Evolutionary conservation across 495 filamentous ascomycete species (phyloP).

Genomic region (Aspergillus steynii): DNA sequence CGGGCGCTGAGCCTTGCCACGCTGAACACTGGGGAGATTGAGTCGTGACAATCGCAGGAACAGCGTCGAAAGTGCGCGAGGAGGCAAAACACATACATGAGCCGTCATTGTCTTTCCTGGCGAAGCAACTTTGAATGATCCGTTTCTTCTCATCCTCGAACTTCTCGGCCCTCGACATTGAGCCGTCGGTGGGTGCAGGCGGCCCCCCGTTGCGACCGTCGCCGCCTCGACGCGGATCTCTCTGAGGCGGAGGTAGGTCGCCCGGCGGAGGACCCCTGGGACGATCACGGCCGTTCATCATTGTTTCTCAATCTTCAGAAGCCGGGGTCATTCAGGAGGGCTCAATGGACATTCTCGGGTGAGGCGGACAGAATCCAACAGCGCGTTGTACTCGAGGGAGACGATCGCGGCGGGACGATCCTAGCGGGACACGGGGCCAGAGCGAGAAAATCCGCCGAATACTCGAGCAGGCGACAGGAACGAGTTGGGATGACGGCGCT

Average conservation of each 20-base stretch:
- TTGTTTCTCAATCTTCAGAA: slow-evolving; percentile 23
- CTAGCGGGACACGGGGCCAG: neutral
- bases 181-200: slow-evolving; percentile 27
- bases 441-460: neutral
- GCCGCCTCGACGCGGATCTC: slow-evolving; percentile 34
- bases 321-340: slow-evolving; percentile 32
- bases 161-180: slow-evolving; percentile 72
- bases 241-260: slow-evolving; percentile 28
- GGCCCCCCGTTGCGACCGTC: slow-evolving; percentile 34
- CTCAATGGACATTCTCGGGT: slow-evolving; percentile 43
- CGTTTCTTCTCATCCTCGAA: slow-evolving; percentile 96
- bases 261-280: slow-evolving; percentile 28
- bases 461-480: neutral
- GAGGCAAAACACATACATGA: slow-evolving; percentile 56
- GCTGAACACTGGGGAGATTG: neutral
- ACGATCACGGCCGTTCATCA: slow-evolving; percentile 42
- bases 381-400: slow-evolving; percentile 19
- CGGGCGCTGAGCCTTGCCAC: neutral
- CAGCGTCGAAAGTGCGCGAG: neutral
- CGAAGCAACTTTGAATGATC: slow-evolving; percentile 90
- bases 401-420: slow-evolving; percentile 4
- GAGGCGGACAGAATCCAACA: slow-evolving; percentile 17
- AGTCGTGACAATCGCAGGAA: neutral
- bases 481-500: neutral
- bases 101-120: slow-evolving; percentile 81